Conservation (phyloP, 352 stramenopile genomes). For the Pythium biforme region DNA sequence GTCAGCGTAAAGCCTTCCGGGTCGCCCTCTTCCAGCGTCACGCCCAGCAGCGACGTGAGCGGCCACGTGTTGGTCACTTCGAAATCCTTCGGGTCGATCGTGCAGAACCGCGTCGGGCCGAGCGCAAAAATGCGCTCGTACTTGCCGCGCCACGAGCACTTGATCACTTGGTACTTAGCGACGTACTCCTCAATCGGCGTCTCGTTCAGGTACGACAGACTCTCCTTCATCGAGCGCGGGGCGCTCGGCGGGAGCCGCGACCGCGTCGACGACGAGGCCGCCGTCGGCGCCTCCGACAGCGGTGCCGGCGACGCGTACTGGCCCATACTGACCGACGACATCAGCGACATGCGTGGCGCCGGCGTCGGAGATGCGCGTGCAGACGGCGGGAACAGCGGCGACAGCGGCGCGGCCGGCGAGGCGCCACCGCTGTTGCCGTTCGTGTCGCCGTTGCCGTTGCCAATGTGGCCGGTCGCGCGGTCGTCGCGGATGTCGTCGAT, state of each 20-base stretch:
- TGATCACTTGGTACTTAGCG: slow-evolving; percentile 83
- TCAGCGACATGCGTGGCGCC: slow-evolving; percentile 9
- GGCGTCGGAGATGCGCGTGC: neutral
- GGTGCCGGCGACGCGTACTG: slow-evolving; percentile 1
- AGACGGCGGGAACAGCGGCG: slow-evolving; percentile 18
- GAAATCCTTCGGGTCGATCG: slow-evolving; percentile 84
- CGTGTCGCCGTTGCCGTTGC: neutral
- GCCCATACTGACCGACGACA: slow-evolving; percentile 7
- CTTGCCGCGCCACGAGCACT: slow-evolving; percentile 81
- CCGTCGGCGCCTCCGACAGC: slow-evolving; percentile 3
- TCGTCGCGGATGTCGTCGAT: slow-evolving; percentile 27
- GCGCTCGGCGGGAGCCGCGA: slow-evolving; percentile 7
- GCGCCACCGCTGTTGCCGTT: neutral
- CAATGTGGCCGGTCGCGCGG: slow-evolving; percentile 2
- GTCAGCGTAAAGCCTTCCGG: slow-evolving; percentile 57
- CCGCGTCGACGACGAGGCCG: slow-evolving; percentile 20
- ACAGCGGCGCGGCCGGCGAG: slow-evolving; percentile 12
- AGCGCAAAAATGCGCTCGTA: slow-evolving; percentile 88
- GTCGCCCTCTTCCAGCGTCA: slow-evolving; percentile 64
- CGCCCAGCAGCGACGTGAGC: slow-evolving; percentile 46
- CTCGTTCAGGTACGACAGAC: slow-evolving; percentile 35
- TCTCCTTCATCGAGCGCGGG: slow-evolving; percentile 25
- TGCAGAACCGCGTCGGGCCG: slow-evolving; percentile 76
- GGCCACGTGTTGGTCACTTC: slow-evolving; percentile 88
- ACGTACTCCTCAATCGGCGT: slow-evolving; percentile 81